phyloP scores from a whole-genome alignment of 148 eudicot genomes.

The Spergularia marina region DNA sequence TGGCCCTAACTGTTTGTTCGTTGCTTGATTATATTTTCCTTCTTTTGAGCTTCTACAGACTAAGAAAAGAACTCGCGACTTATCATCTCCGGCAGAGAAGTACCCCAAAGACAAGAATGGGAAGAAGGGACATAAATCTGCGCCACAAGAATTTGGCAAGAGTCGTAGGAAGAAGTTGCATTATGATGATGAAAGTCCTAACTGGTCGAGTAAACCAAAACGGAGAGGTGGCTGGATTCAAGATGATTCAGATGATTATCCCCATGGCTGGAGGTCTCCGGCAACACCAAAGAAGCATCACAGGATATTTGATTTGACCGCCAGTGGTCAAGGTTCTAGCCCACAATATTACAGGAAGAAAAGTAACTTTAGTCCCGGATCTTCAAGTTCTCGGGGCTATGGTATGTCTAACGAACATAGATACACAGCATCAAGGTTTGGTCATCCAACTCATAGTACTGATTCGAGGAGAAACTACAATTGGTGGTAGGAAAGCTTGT shows the following conservation, averaged over 20 bases:
- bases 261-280: conserved; percentile 54
- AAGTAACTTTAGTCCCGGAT: conserved; percentile 27
- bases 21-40: not conserved
- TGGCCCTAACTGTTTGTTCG: not conserved
- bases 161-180: conserved; percentile 39
- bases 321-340: conserved; percentile 41
- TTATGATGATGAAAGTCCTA: conserved; percentile 30
- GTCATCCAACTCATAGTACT: conserved; percentile 28
- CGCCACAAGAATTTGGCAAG: conserved; percentile 48
- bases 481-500: conserved; percentile 34
- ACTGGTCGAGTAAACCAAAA: conserved; percentile 43
- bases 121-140: conserved; percentile 41
- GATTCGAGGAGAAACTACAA: conserved; percentile 44
- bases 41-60: conserved; percentile 34
- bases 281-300: conserved; percentile 45
- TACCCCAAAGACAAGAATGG: conserved; percentile 32
- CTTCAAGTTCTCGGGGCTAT: conserved; percentile 42
- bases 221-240: conserved; percentile 65
- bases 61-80: conserved; percentile 50
- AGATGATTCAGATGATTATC: conserved; percentile 55
- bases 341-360: conserved; percentile 34
- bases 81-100: conserved; percentile 48
- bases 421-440: conserved; percentile 52
- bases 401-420: conserved; percentile 32
- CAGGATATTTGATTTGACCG: conserved; percentile 28